These are phyloP conservation scores for Eutrema salsugineum DNA, from an alignment of 441 rosid species.

Conservation along the genomic window DNA sequence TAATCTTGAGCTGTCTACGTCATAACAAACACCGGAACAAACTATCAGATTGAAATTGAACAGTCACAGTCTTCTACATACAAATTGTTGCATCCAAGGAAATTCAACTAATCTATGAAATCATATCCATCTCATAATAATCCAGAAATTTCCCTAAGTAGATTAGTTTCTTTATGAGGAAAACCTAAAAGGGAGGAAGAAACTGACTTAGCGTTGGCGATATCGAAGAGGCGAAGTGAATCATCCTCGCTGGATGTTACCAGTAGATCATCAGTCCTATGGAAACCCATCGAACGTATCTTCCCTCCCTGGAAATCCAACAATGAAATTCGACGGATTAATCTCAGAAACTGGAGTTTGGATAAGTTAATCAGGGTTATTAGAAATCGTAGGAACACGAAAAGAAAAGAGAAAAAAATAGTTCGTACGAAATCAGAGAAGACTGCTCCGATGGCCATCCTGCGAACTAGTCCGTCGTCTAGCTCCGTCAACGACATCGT, in stretches of 20 bases:
- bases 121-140: not conserved
- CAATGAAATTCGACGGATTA: not conserved
- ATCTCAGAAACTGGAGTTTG: not conserved
- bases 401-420: not conserved
- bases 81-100: not conserved
- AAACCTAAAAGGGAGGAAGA: constrained; percentile 17
- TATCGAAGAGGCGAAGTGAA: constrained; percentile 88
- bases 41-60: not conserved
- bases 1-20: constrained; percentile 86
- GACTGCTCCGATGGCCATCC: constrained; percentile 90
- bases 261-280: constrained; percentile 78
- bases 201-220: constrained; percentile 82
- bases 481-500: constrained; percentile 55
- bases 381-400: not conserved
- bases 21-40: not conserved
- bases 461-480: constrained; percentile 62
- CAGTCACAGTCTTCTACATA: not conserved
- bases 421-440: constrained; percentile 83
- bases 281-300: constrained; percentile 81
- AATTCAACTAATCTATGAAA: not conserved
- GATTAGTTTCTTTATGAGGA: not conserved
- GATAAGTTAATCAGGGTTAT: not conserved
- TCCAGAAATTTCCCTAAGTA: not conserved
- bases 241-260: constrained; percentile 94
- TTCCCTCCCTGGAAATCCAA: constrained; percentile 63